phyloP scores from a whole-genome alignment of 148 eudicot species.

The Rheum nobile region DNA sequence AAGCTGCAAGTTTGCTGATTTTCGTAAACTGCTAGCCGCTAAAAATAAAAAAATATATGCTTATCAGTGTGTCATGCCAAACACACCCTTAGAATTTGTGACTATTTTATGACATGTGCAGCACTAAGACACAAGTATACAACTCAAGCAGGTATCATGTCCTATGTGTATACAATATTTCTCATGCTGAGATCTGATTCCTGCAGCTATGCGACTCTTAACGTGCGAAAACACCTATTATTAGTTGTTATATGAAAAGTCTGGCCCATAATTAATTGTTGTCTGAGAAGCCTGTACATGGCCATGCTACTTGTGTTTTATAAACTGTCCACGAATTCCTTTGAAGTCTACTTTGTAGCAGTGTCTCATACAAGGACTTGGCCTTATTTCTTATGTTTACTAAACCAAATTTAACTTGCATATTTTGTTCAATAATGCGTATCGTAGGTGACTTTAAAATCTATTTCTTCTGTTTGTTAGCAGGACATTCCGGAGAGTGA shows the following conservation, averaged over 20 bases:
- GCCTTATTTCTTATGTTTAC: not conserved
- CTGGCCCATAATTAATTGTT: not conserved
- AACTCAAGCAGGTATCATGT: not conserved
- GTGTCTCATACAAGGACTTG: not conserved
- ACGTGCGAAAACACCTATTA: not conserved
- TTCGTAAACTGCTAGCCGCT: not conserved
- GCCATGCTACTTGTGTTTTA: not conserved
- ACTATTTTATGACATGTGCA: not conserved
- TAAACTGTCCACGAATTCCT: not conserved
- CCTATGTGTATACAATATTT: not conserved
- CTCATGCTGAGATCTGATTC: not conserved
- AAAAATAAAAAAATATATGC: not conserved
- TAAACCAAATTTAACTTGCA: not conserved
- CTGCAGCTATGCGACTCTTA: not conserved
- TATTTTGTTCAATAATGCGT: not conserved
- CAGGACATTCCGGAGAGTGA: conserved; percentile 42
- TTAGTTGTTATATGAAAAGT: not conserved
- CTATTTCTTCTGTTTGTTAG: conserved; percentile 11
- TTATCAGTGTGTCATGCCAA: not conserved
- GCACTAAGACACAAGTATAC: not conserved
- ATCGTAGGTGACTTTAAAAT: not conserved
- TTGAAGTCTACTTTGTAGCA: not conserved
- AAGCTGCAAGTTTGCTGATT: not conserved
- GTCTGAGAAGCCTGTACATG: not conserved
- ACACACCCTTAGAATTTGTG: not conserved